phyloP scores from a whole-genome alignment of 129 eudicot genomes.

The Mikania micrantha region DNA sequence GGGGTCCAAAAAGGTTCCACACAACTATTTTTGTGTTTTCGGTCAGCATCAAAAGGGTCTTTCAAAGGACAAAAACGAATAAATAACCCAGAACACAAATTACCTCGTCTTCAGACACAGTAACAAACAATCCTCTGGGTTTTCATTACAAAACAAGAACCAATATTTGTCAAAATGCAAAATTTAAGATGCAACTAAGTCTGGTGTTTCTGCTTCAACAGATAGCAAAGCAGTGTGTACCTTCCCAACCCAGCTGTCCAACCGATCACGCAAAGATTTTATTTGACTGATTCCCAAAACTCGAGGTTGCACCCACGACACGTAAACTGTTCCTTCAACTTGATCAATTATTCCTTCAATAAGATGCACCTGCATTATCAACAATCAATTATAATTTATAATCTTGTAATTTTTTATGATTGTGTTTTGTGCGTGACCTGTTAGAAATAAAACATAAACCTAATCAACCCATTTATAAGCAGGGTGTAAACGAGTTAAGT shows the following conservation, averaged over 20 bases:
- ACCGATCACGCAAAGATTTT: conserved; percentile 73
- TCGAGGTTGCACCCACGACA: conserved; percentile 97
- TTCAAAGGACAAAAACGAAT: conserved; percentile 7
- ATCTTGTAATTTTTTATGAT: no score
- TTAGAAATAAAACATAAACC: background rate
- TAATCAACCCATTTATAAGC: background rate
- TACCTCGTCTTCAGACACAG: conserved; percentile 6
- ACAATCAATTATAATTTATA: background rate
- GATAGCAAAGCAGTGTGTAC: conserved; percentile 89
- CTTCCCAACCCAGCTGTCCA: conserved; percentile 84
- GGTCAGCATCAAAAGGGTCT: background rate
- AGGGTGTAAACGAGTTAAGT: background rate
- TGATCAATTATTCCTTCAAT: conserved; percentile 94
- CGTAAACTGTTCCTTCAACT: conserved; percentile 84
- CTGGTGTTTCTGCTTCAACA: conserved; percentile 95
- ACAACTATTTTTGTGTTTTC: background rate
- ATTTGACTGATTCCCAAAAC: conserved; percentile 84
- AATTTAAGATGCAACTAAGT: conserved; percentile 65
- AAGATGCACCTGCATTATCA: conserved; percentile 66
- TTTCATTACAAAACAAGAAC: conserved; percentile 26
- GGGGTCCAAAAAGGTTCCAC: background rate
- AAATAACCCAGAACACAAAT: conserved; percentile 11
- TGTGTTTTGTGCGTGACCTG: background rate
- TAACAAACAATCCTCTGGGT: conserved; percentile 13
- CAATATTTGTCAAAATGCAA: background rate